Evolutionary conservation across 164 flowering plant species (phyloP).

Genomic region (Berberis thunbergii): DNA sequence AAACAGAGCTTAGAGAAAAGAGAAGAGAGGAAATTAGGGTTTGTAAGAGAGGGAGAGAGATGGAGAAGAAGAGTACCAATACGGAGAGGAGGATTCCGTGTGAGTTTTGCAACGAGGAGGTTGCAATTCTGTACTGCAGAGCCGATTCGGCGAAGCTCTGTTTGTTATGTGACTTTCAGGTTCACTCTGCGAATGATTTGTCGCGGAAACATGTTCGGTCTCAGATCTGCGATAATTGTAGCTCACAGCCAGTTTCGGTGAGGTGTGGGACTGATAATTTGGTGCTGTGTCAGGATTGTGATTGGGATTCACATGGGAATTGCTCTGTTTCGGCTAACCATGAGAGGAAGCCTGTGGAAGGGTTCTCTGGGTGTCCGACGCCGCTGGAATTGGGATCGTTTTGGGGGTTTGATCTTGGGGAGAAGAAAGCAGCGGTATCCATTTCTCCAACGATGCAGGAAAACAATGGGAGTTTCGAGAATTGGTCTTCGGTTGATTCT

Average conservation of each 20-base stretch:
- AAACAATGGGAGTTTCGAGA: constrained; percentile 5
- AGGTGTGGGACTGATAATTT: constrained; percentile 44
- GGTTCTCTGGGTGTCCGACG: constrained; percentile 62
- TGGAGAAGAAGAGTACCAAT: background rate
- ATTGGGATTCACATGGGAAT: constrained; percentile 55
- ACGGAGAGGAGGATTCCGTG: constrained; percentile 24
- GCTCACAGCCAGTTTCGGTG: constrained; percentile 43
- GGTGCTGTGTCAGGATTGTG: constrained; percentile 56
- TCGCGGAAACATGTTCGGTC: constrained; percentile 51
- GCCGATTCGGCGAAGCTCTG: constrained; percentile 86
- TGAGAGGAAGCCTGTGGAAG: constrained; percentile 36
- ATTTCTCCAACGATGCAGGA: background rate
- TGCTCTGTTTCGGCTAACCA: constrained; percentile 41
- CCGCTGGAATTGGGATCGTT: constrained; percentile 35
- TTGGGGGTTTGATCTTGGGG: constrained; percentile 48
- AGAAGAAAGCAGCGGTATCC: constrained; percentile 4
- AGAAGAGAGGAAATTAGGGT: too few species aligned
- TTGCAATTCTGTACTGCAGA: constrained; percentile 59
- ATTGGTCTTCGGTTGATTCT: constrained; percentile 12
- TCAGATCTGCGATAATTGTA: constrained; percentile 62
- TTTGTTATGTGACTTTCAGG: constrained; percentile 53
- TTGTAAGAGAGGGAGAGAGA: too few species aligned
- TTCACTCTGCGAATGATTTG: constrained; percentile 67
- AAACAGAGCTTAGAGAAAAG: too few species aligned
- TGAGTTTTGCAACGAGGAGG: constrained; percentile 48